Base-by-base conservation (phyloP, 2,329 filamentous ascomycete species). In the Fusarium equiseti region DNA sequence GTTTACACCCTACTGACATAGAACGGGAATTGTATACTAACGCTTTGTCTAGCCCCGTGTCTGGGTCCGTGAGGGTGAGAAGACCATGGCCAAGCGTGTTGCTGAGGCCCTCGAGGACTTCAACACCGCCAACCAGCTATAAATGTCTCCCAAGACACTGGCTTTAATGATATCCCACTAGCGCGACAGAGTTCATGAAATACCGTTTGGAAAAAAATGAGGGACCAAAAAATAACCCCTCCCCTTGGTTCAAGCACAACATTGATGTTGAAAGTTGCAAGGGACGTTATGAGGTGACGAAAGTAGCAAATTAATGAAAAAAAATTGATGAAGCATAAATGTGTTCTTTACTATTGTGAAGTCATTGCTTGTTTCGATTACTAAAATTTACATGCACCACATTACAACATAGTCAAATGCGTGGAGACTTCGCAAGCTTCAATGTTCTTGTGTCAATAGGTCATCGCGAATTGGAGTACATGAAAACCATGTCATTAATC, bases 51-150 rank as follows among this genome's bases (percentile, higher is more conserved):
- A 93, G 85, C 94, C 94, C 77, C 91, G 94, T 84, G 94, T 98
- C 80, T 97, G 95, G 95, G 93, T 97, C 70, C 92, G 95, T 67
- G 92, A 95, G 87, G 96, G 95, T 79, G 96, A 99, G 90, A 97
- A 98, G 91, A 94, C 92, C 79, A 99, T 98, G 96, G 88, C 87
- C 79, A 84, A 86, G 77, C 93, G 96, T 83, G 89, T 98, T 73
- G 80, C 89, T 75, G 89, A 91, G 81, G 95, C 92, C 66, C 90
- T 99, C 71, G 86, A 91, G 78, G 95, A 98, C 87, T 99, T 99
- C 89, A 95, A 96, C 87, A 77, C 75, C 59, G 75, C 77, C 57
- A 75, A 74, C 60, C 76, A 80, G 71, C 59, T 82, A 52, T 82
- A 80, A 76, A 61, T 43, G 56, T 63, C 55, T n/a, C 29, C n/a